Conservation (phyloP, 2,329 filamentous ascomycete genomes). For the Tolypocladium guangdongense region DNA sequence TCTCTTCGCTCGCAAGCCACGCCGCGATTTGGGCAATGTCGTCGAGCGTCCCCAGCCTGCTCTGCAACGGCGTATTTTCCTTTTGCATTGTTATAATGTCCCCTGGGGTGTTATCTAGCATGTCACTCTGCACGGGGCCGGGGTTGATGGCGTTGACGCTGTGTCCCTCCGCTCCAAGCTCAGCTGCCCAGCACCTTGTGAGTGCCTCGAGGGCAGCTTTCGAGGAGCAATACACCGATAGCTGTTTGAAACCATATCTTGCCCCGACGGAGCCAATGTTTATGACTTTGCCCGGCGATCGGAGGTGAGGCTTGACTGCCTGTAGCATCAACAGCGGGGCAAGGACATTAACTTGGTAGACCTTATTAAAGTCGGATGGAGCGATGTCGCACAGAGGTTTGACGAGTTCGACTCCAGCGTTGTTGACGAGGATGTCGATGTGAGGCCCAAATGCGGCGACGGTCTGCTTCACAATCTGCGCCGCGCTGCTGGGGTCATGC, state of each 20-base stretch:
- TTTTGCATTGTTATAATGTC: slow-evolving; percentile 38
- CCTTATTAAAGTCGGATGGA: slow-evolving; percentile 9
- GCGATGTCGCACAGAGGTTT: background rate
- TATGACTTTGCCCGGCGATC: slow-evolving; percentile 34
- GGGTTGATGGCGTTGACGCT: slow-evolving; percentile 52
- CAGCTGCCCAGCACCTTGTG: slow-evolving; percentile 46
- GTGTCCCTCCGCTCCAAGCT: slow-evolving; percentile 43
- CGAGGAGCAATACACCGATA: slow-evolving; percentile 41
- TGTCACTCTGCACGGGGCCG: slow-evolving; percentile 46
- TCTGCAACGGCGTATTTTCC: slow-evolving; percentile 37
- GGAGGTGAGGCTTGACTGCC: slow-evolving; percentile 29
- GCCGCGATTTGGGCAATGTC: slow-evolving; percentile 47
- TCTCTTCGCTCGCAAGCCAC: slow-evolving; percentile 39
- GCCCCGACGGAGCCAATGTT: slow-evolving; percentile 47
- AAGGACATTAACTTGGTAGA: slow-evolving; percentile 48
- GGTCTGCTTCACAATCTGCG: background rate
- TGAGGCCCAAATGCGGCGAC: background rate
- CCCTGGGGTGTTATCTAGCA: slow-evolving; percentile 41
- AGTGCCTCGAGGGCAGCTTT: slow-evolving; percentile 51
- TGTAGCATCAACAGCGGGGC: slow-evolving; percentile 38
- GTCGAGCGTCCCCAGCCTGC: slow-evolving; percentile 37
- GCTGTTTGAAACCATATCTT: slow-evolving; percentile 30
- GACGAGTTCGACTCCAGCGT: slow-evolving; percentile 10
- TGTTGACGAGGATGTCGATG: slow-evolving; percentile 23
- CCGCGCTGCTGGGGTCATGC: background rate